Base-by-base conservation (phyloP, 495 filamentous ascomycete genomes). In the Aspergillus sparsus region DNA sequence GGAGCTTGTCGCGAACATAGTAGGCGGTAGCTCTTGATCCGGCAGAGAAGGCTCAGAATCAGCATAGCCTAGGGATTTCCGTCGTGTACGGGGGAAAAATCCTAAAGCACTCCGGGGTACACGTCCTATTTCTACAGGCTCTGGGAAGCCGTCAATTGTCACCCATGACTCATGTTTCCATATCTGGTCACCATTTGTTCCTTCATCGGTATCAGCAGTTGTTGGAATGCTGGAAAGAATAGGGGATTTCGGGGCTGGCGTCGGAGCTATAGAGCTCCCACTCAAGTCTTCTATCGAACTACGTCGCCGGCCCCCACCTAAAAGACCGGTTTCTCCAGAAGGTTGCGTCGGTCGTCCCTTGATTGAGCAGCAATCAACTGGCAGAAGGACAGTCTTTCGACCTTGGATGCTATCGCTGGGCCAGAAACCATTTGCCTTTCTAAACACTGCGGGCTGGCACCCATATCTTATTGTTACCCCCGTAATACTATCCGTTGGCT, bases 161-260 rank as follows among this genome's bases (percentile, higher is more conserved):
- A 96, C 91, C 91, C 91, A 96, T 15, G 89, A 85, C 50, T 93
- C 90, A 71, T 96, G 92, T 53, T 81, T 89, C 90, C 91, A 96
- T 35, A 86, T 79, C 49, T 73, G 71, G 65, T 86, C 79, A 45
- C 78, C 71, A 35, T 86, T 78, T 15, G 35, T 41, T 32, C 80
- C 77, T 6, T 57, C 36, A 0, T 70, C 61, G 5, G 57, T 49
- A 41, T 62, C 58, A 10, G 71, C 57, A 2, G 59, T 50, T 33
- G 55, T 36, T 21, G 64, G 61, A 74, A 62, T 65, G 35, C 47
- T 27, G 6, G 57, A 41, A 3, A 60, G 47, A 9, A 65, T 46
- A 27, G 65, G 64, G 32, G 21, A 10, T 7, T 65, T 65, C 32
- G 73, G 66, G 27, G 55, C 62, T 7, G 65, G 60, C 35, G 57